Evolutionary conservation across 345 rosid genomes (phyloP), one percentile per base, ranked within the genome.

Genomic region (Salix dunnii): DNA sequence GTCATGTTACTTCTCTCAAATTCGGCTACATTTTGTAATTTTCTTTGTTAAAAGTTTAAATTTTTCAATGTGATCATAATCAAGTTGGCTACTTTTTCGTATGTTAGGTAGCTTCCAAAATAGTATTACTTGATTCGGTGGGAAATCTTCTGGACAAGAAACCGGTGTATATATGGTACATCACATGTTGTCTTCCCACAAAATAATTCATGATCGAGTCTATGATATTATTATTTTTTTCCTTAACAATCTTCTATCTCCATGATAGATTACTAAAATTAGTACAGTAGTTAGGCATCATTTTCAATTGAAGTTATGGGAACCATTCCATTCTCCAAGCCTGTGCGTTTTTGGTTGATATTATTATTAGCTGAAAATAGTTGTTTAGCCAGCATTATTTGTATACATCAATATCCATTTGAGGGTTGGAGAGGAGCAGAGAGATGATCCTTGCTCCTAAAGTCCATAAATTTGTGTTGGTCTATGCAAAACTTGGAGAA

Each of bases 1-100:
- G 89, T 82, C 99, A 95, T 94, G 97, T 93, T 68, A 5, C 27
- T 28, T 36, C 42, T 51, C 64, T 49, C 4, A 58, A 23, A 8
- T 58, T 23, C 23, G 63, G 10, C 38, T 17, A 10, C 21, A 46
- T 62, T 42, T 42, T 21, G 21, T 38, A 36, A 20, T 11, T 27
- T 61, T 63, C 25, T 36, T 51, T 23, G 18, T 2, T 12, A n/a
- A 13, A 20, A 12, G 8, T 61, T 61, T 28, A 17, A 46, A 10
- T 49, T 63, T 17, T n/a, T 35, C 36, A 25, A 10, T 23, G 28
- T 51, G 58, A 51, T 6, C 58, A 6, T 18, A 20, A 51, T 51
- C n/a, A 51, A 51, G 23, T 18, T 51, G 58, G 8, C 10, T 51
- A 1, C n/a, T 6, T 18, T 51, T 51, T 20, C n/a, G 10, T 2